Base-by-base conservation (phyloP, 2,329 filamentous ascomycete species). In the Aspergillus sergii region DNA sequence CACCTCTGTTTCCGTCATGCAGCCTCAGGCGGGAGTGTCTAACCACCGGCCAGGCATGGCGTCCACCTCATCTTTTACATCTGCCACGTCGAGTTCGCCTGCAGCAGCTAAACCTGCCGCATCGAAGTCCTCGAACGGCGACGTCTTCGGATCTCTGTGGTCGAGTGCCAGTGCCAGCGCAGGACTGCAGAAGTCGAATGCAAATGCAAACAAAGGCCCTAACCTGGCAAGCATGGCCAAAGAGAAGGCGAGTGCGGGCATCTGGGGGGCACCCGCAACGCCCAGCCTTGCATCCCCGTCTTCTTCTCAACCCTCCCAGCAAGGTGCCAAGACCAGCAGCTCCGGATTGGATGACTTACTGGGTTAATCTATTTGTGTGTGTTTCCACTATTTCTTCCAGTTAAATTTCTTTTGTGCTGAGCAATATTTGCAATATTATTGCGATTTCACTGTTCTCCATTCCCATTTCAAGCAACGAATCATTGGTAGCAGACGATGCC, bases 201-300 rank as follows among this genome's bases (percentile, higher is more conserved):
- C 88, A 2, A 83, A 85, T 14, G 83, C 82, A 11, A 82, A 84
- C 59, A 85, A 89, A 63, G 91, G 90, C 0, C 89, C 93, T 58
- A 94, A 94, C 60, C 86, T 99, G 80, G 94, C 93, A 34, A 94
- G 96, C 77, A 88, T 99, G 78, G 94, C 94, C n/a, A 97, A 97
- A 83, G 93, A 97, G 80, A 97, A 98, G 85, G 95, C 93, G 63
- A 93, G 89, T 71, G 93, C 94, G 19, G 93, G 94, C 9, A 92
- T 99, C 67, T 99, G 96, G 93, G 95, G 94, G 21, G 86, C 91
- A 0, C 85, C 90, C 19, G 83, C 88, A 80, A 79, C 72, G 78
- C 84, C 73, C 80, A 83, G 71, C 86, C 83, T 64, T 78, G 83
- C 64, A 81, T 86, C 71, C 73, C 81, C 68, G 78, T 81, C 54